Evolutionary conservation across 768 basidiomycete genomes (phyloP), one percentile per base, ranked within the genome.

Genomic region (Suillus subaureus): DNA sequence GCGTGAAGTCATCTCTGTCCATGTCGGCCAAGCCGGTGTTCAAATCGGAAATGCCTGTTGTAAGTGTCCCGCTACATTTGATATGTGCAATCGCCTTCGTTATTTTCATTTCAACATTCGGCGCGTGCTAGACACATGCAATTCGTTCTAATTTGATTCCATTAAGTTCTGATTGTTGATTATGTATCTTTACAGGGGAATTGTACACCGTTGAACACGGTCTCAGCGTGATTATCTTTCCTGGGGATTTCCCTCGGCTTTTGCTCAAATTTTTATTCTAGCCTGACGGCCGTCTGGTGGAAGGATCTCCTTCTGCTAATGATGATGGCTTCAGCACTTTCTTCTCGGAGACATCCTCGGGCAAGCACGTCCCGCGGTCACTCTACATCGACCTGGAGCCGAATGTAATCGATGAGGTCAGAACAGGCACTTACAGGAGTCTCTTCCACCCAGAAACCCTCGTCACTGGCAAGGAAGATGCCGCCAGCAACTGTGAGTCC

Each of bases 401-500:
- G 66, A 96, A 95, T 78, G 97, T 96, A 76, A 94, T 99, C 75
- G 97, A 99, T 75, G 96, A 97, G 80, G 96, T 99, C 73, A 90
- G 93, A 79, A 96, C 87, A 69, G 97, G 97, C 68, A 89, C 91
- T 51, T 99, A 98, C 88, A 88, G 94, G 80, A 91, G 90, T 78
- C 91, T 99, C 64, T 99, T 99, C 89, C 97, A 99, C 82, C 97
- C 97, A 13, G 97, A 99, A 87, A 96, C 97, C 66, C 88, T 99
- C 78, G 87, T 99, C 73, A 95, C 93, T 64, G 97, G 97, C 71
- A 99, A 99, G 83, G 97, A 99, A 83, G 97, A 99, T 77, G 97
- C 97, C 65, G 97, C 97, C 67, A 99, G 96, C 86, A 99, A 99
- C 82, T 99, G 96, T 96, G 79, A 71, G 84, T 77, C 11, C 18